Evolutionary conservation across 257 asterid species (phyloP), one percentile per base, ranked within the genome.

Genomic region (Gentiana straminea): DNA sequence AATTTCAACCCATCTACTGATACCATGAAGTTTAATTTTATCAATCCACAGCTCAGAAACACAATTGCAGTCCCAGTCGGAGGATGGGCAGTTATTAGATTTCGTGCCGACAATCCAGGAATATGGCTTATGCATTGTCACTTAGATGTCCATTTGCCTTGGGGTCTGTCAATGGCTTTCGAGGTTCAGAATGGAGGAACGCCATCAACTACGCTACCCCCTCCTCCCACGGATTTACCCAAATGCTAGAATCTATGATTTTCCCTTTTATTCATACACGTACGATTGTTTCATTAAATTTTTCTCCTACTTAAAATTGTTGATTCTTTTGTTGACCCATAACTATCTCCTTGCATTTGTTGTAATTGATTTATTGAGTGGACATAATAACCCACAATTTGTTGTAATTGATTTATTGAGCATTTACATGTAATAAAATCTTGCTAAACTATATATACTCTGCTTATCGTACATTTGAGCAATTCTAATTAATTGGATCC

Each of bases 11-110:
- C 41, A 3, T 7, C 35, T 1, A 52, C 11, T 7, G 56, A 52
- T 8, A 33, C 13, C 13, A 35, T 4, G 5, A 33, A 33, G 56
- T 52, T 52, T 13, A 52, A 52, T 33, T 37, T 52, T 0, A 35
- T 52, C 35, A 33, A 52, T 33, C 56, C 56, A 33, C 56, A 33
- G 5, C 2, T 7, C 3, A 11, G 56, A 4, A 52, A 52, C 38
- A 15, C 56, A 0, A 52, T 52, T 7, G 41, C n/a, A 10, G 56
- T 52, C 1, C 56, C 56, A 9, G 11, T 8, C 4, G 56, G 56
- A 33, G 56, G 56, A 52, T 52, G 56, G 56, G 56, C 41, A 3
- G 56, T 52, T 12, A 52, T 52, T 5, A 7, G 56, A 52, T 52
- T 52, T 33, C 39, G 41, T 24, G 56, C 39, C 7, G 12, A 33